phyloP scores from a whole-genome alignment of 495 filamentous ascomycete genomes.

The Xylaria nigripes region DNA sequence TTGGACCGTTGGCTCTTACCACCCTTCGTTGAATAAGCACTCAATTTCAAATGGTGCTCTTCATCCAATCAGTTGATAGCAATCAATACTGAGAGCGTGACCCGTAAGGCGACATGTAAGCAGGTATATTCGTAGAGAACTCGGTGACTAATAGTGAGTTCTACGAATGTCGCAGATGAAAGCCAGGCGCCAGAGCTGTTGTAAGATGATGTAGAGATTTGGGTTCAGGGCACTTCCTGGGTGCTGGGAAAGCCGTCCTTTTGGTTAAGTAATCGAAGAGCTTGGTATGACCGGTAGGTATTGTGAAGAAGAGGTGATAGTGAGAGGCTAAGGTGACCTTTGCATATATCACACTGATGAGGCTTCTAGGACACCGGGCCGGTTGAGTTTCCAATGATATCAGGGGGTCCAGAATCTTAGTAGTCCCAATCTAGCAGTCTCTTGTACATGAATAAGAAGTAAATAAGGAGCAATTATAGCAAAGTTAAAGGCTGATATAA shows the following conservation, averaged over 20 bases:
- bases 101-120: background rate
- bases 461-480: background rate
- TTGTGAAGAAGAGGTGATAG: constrained; percentile 3
- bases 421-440: background rate
- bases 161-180: background rate
- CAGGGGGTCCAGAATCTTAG: background rate
- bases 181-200: background rate
- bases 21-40: background rate
- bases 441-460: background rate
- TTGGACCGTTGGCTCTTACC: background rate
- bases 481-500: background rate
- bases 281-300: constrained; percentile 5
- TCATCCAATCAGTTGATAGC: background rate
- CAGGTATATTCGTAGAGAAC: background rate
- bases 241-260: background rate
- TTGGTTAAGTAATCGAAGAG: constrained; percentile 8
- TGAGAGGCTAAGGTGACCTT: background rate
- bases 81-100: background rate
- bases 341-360: constrained; percentile 7
- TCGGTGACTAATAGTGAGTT: background rate
- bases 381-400: background rate
- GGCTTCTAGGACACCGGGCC: background rate
- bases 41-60: background rate
- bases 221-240: background rate
- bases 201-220: background rate